Evolutionary conservation across 2,329 filamentous ascomycete species (phyloP).

Genomic region (Penicillium sp.): DNA sequence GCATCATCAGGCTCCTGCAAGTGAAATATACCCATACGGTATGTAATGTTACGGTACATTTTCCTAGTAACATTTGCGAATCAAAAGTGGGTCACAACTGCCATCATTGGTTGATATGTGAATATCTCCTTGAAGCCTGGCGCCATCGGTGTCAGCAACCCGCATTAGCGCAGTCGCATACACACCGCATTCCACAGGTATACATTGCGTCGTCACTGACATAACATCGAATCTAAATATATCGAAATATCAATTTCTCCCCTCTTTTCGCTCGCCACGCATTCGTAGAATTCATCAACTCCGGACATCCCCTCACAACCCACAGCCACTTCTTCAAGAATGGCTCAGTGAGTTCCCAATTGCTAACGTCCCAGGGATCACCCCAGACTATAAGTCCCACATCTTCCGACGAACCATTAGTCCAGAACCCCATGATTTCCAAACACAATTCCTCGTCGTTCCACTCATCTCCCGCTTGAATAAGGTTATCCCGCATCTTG

Average conservation of each 20-base stretch:
- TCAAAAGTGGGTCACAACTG: not conserved
- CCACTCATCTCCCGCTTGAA: conserved; percentile 31
- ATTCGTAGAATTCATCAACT: conserved; percentile 28
- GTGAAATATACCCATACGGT: not conserved
- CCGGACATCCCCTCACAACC: conserved; percentile 27
- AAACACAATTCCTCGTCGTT: conserved; percentile 39
- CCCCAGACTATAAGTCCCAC: conserved; percentile 51
- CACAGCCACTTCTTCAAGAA: conserved; percentile 50
- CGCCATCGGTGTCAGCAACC: conserved; percentile 11
- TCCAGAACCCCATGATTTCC: conserved; percentile 40
- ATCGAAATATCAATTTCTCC: conserved; percentile 29
- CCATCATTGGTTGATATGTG: not conserved
- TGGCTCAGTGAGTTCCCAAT: conserved; percentile 50
- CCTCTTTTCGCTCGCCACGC: conserved; percentile 26
- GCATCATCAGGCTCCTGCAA: too few relatives aligned
- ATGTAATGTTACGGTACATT: not conserved
- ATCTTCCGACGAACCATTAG: conserved; percentile 15
- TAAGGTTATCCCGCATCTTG: conserved; percentile 42
- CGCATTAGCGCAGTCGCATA: conserved; percentile 10
- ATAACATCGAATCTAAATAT: conserved; percentile 11
- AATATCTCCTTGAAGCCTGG: not conserved
- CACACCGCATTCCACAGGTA: not conserved
- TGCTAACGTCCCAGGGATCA: conserved; percentile 44
- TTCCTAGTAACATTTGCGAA: not conserved
- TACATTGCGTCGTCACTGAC: not conserved